Evolutionary conservation across 805 yeast species (phyloP).

Genomic region (Barnettozyma vustinii): DNA sequence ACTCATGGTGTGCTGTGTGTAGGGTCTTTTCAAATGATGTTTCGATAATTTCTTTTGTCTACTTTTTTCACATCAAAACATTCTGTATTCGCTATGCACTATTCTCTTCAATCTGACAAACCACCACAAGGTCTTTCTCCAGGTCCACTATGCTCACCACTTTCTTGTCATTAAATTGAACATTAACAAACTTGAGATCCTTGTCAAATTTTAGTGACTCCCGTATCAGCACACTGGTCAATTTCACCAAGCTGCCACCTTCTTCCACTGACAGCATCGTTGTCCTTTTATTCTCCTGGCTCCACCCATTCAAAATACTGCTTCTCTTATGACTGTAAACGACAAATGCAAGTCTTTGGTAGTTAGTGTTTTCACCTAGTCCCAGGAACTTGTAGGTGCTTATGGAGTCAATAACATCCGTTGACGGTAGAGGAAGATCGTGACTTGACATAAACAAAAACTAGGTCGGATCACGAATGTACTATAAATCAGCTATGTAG

Average conservation of each 20-base stretch:
- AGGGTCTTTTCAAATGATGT: no score
- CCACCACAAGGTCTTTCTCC: constrained; percentile 7
- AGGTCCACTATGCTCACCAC: constrained; percentile 5
- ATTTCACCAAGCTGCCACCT: background rate
- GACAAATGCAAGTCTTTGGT: constrained; percentile 1
- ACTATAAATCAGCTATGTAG: no score
- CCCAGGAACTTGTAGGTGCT: constrained; percentile 3
- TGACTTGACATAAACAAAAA: background rate
- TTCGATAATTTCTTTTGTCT: no score
- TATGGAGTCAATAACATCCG: constrained; percentile 5
- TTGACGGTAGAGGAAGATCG: constrained; percentile 1
- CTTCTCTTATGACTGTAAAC: background rate
- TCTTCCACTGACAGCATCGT: background rate
- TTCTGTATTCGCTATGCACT: background rate
- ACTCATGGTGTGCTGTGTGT: background rate
- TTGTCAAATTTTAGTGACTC: background rate
- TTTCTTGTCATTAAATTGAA: constrained; percentile 3
- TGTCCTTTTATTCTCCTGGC: background rate
- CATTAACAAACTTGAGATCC: constrained; percentile 3
- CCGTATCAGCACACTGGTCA: background rate
- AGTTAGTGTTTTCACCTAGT: background rate
- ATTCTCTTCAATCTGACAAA: constrained; percentile 3
- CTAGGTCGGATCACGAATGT: no score
- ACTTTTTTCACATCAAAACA: background rate
- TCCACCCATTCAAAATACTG: constrained; percentile 17